These are phyloP conservation scores for Colletotrichum trifolii DNA, from an alignment of 2,329 filamentous ascomycete genomes.

Conservation along the genomic window DNA sequence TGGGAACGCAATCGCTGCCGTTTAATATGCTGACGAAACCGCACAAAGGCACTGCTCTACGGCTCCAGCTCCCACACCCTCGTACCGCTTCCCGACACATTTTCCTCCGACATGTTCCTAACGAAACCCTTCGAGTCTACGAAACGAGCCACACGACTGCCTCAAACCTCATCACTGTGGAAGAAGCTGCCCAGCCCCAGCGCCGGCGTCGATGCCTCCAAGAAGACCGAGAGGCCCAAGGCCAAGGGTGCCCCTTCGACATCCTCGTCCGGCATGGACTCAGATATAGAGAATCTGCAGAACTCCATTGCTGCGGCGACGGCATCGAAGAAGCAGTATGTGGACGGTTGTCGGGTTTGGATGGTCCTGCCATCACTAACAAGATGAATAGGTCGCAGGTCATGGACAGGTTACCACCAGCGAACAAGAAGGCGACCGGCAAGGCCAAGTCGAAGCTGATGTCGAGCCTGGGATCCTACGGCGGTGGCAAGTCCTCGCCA, in stretches of 20 bases:
- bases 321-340: conserved; percentile 51
- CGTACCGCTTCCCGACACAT: conserved; percentile 55
- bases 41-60: conserved; percentile 63
- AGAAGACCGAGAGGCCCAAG: conserved; percentile 44
- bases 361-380: conserved; percentile 42
- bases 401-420: conserved; percentile 48
- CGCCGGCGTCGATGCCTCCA: conserved; percentile 39
- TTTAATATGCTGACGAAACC: conserved; percentile 14
- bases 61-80: conserved; percentile 62
- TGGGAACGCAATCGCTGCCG: neutral
- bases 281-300: conserved; percentile 62
- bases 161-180: conserved; percentile 64
- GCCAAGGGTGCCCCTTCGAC: conserved; percentile 46
- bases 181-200: conserved; percentile 43
- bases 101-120: conserved; percentile 67
- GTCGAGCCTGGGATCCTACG: conserved; percentile 51
- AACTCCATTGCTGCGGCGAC: conserved; percentile 55
- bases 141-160: conserved; percentile 59
- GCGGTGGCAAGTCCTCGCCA: conserved; percentile 55
- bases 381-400: conserved; percentile 44
- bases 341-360: conserved; percentile 43
- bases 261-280: conserved; percentile 55
- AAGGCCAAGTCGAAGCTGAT: conserved; percentile 58
- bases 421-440: conserved; percentile 45
- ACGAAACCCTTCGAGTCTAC: conserved; percentile 62